Conservation (phyloP, 1,139 yeast species). For the Diutina ranongensis region DNA sequence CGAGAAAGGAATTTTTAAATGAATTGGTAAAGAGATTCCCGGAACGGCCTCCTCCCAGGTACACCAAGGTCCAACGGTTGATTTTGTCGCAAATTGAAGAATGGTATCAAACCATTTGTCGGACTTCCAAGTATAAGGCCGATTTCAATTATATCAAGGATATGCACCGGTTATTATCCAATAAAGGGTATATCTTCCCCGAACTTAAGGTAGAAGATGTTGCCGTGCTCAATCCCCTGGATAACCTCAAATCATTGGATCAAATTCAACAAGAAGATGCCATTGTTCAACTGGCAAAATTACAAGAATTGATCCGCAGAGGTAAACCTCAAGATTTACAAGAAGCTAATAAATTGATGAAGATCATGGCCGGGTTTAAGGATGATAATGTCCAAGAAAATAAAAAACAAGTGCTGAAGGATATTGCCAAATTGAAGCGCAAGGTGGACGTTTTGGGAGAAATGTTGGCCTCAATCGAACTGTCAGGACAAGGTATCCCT, state of each 20-base stretch:
- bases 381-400: conserved; percentile 64
- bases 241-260: conserved; percentile 75
- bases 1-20: conserved; percentile 88
- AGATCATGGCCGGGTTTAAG: conserved; percentile 95
- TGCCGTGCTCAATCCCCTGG: conserved; percentile 89
- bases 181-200: conserved; percentile 87
- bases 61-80: conserved; percentile 71
- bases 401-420: conserved; percentile 71
- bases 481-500: conserved; percentile 34
- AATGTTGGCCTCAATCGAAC: conserved; percentile 57
- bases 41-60: conserved; percentile 84
- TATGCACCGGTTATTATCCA: conserved; percentile 82
- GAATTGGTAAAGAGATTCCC: conserved; percentile 91
- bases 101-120: conserved; percentile 94
- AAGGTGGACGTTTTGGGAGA: conserved; percentile 88
- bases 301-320: conserved; percentile 89
- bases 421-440: conserved; percentile 71
- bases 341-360: conserved; percentile 95
- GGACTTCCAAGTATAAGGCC: conserved; percentile 79
- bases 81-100: conserved; percentile 89
- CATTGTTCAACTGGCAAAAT: conserved; percentile 84
- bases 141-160: conserved; percentile 89
- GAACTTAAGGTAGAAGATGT: conserved; percentile 84
- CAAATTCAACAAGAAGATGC: conserved; percentile 91
- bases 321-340: conserved; percentile 93